Conservation (phyloP, 2,329 filamentous ascomycete species). For the Beauveria varroae region DNA sequence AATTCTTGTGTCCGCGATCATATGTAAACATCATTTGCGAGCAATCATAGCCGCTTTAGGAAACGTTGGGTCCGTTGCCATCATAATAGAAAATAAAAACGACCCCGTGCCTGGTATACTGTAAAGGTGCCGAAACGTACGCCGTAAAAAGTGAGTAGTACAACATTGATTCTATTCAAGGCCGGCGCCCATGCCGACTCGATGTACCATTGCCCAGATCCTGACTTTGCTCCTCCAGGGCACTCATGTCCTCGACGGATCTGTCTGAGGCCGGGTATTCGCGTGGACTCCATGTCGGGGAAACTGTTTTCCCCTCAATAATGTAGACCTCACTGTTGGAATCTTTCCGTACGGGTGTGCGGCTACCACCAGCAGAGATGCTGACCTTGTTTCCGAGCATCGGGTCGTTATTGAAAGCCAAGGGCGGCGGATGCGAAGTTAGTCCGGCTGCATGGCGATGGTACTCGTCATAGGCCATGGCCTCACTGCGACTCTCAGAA, state of each 20-base stretch:
- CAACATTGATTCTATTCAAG: background rate
- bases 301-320: conserved; percentile 24
- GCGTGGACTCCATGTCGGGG: conserved; percentile 17
- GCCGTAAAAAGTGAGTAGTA: conserved; percentile 1
- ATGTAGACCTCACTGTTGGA: conserved; percentile 29
- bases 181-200: background rate
- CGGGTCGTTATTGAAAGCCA: conserved; percentile 5
- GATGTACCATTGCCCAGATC: conserved; percentile 16
- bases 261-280: conserved; percentile 15
- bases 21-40: background rate
- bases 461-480: conserved; percentile 16
- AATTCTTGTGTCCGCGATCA: background rate
- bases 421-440: background rate
- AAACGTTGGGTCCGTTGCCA: background rate
- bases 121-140: background rate
- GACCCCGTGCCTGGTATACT: background rate
- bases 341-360: conserved; percentile 13
- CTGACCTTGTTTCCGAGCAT: conserved; percentile 3
- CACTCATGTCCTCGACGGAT: conserved; percentile 23
- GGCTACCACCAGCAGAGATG: background rate
- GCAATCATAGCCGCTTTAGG: background rate
- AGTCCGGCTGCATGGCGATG: conserved; percentile 6
- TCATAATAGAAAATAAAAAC: background rate
- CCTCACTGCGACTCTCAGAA: conserved; percentile 14
- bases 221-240: conserved; percentile 26